Conservation (phyloP, 192 early-diverging fungal genomes). For the Backusella luteola region DNA sequence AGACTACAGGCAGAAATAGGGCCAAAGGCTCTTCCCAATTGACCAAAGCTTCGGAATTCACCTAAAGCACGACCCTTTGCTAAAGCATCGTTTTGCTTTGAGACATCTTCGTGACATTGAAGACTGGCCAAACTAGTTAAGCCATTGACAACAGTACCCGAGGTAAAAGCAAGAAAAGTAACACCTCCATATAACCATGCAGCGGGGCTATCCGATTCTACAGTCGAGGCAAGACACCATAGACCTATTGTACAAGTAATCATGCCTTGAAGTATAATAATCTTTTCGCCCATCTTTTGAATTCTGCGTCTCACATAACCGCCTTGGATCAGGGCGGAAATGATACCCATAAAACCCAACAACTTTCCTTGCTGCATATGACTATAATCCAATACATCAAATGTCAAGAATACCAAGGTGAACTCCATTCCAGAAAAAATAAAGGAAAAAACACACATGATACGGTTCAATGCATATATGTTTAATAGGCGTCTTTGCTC, state of each 20-base stretch:
- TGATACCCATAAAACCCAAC: constrained; percentile 84
- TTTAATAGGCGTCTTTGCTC: constrained; percentile 25
- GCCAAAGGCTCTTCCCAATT: constrained; percentile 87
- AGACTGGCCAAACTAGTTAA: constrained; percentile 77
- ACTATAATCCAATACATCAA: constrained; percentile 84
- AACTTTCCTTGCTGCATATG: constrained; percentile 88
- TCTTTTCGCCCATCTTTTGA: constrained; percentile 65
- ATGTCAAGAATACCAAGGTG: constrained; percentile 94
- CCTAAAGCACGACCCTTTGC: constrained; percentile 77
- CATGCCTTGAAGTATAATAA: constrained; percentile 79
- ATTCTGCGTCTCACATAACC: constrained; percentile 84
- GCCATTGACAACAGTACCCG: constrained; percentile 93
- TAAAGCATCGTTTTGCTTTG: constrained; percentile 24
- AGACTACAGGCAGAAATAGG: constrained; percentile 82
- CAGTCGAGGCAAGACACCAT: constrained; percentile 47
- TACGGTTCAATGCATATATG: constrained; percentile 55
- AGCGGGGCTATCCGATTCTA: background rate
- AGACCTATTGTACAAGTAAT: constrained; percentile 64
- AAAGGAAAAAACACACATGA: constrained; percentile 89
- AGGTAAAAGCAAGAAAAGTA: constrained; percentile 84
- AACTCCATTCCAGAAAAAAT: constrained; percentile 99
- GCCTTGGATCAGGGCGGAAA: constrained; percentile 89
- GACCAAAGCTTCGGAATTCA: constrained; percentile 82
- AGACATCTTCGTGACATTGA: constrained; percentile 44
- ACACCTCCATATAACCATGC: constrained; percentile 58